Conservation (phyloP, 768 basidiomycete species). For the Auriscalpium vulgare region DNA sequence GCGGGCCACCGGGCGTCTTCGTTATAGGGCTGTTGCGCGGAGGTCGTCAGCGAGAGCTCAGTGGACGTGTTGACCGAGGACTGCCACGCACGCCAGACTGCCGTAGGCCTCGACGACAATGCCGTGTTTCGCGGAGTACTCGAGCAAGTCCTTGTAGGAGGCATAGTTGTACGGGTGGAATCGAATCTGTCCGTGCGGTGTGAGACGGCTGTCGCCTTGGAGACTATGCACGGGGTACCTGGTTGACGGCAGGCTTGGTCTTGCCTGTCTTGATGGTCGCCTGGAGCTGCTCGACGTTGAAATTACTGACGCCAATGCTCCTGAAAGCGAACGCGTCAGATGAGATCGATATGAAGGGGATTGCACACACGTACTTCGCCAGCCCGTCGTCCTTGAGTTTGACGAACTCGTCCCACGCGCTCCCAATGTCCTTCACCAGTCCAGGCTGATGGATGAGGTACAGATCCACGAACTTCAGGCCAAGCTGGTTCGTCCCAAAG, state of each 20-base stretch:
- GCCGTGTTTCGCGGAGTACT: conserved; percentile 38
- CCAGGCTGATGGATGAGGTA: conserved; percentile 51
- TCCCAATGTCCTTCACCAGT: conserved; percentile 26
- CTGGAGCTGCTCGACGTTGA: conserved; percentile 38
- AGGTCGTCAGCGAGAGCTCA: neutral
- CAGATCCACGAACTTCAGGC: conserved; percentile 45
- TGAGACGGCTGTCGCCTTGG: neutral
- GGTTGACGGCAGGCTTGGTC: conserved; percentile 53
- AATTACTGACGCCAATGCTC: conserved; percentile 61
- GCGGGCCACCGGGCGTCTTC: conserved; percentile 45
- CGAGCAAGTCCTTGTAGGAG: conserved; percentile 39
- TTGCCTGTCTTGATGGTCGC: conserved; percentile 35
- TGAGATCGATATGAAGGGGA: neutral
- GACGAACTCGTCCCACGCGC: conserved; percentile 45
- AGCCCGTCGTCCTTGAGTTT: conserved; percentile 31
- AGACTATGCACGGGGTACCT: conserved; percentile 26
- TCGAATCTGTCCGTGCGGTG: conserved; percentile 35
- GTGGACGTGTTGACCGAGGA: conserved; percentile 17
- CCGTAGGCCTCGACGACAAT: conserved; percentile 55
- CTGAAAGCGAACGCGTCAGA: conserved; percentile 20
- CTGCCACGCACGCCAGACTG: conserved; percentile 33
- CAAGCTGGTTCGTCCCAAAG: conserved; percentile 31
- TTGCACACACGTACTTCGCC: conserved; percentile 8
- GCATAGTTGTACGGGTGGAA: conserved; percentile 62
- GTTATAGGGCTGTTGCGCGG: conserved; percentile 37